Conservation (phyloP, 139 green algal species). For the Auxenochlorella pyrenoidosa region DNA sequence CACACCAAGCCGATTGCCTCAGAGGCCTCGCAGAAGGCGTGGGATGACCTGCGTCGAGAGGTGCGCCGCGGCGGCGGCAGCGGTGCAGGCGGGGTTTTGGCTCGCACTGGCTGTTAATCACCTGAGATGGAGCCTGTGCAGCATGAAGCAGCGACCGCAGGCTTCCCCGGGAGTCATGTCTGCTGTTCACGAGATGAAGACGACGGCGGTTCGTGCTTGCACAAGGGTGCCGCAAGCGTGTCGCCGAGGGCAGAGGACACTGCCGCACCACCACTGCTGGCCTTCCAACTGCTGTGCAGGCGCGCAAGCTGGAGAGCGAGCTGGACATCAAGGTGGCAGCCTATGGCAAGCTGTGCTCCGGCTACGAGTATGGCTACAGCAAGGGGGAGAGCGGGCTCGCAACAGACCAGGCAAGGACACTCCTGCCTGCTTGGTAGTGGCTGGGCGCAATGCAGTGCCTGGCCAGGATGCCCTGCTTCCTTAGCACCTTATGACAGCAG, state of each 20-base stretch:
- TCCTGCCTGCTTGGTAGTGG: no score
- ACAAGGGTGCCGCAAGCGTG: no score
- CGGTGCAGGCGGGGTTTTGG: neutral
- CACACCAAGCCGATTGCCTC: neutral
- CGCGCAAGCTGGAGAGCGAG: constrained; percentile 90
- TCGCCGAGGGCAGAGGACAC: no score
- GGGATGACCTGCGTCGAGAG: constrained; percentile 55
- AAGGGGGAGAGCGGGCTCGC: constrained; percentile 53
- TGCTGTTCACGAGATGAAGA: no score
- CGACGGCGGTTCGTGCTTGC: no score
- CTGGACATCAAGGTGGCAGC: constrained; percentile 92
- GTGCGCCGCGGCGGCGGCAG: constrained; percentile 24
- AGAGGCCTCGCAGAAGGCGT: constrained; percentile 32
- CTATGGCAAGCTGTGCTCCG: constrained; percentile 84
- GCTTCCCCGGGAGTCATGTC: no score
- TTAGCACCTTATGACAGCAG: no score
- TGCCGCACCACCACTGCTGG: no score
- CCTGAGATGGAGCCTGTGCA: neutral
- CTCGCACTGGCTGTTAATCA: neutral
- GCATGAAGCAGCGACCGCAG: neutral
- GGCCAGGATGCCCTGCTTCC: no score
- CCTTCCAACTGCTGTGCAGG: no score
- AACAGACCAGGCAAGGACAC: constrained; percentile 50
- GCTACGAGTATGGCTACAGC: constrained; percentile 76
- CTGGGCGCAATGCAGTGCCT: no score